Evolutionary conservation across 768 basidiomycete genomes (phyloP).

Genomic region (Mycena belliarum): DNA sequence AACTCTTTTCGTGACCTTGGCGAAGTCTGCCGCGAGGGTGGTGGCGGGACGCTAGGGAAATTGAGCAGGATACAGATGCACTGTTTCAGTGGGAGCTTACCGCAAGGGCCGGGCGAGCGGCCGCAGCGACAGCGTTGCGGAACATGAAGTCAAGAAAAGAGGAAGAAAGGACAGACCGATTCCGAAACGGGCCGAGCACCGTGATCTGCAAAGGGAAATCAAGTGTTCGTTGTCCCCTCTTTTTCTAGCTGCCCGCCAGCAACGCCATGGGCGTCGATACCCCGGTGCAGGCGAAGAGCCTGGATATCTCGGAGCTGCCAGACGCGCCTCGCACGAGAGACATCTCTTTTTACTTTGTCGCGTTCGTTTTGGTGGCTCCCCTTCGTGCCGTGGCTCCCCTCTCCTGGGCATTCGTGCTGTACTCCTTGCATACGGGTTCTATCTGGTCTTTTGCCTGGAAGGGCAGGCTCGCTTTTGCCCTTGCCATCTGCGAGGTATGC

Average conservation of each 20-base stretch:
- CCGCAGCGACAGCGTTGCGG: constrained; percentile 61
- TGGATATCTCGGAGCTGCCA: constrained; percentile 44
- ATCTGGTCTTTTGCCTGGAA: constrained; percentile 44
- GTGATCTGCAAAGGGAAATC: too few relatives aligned
- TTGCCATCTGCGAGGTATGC: constrained; percentile 61
- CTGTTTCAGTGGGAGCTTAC: constrained; percentile 36
- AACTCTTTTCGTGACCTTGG: constrained; percentile 72
- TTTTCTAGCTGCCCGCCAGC: neutral
- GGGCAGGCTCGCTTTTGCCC: constrained; percentile 40
- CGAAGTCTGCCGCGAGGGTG: constrained; percentile 77
- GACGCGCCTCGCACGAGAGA: constrained; percentile 38
- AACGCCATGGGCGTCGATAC: constrained; percentile 31
- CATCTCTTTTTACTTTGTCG: constrained; percentile 58
- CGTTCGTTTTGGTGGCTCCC: constrained; percentile 58
- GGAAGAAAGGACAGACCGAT: too few relatives aligned
- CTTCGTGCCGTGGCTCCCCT: constrained; percentile 64
- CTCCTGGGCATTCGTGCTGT: constrained; percentile 64
- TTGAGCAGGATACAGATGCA: constrained; percentile 6
- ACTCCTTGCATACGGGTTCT: constrained; percentile 45
- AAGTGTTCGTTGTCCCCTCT: too few relatives aligned
- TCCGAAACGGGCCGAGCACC: too few relatives aligned
- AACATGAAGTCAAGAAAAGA: constrained; percentile 45
- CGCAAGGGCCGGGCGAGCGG: constrained; percentile 56
- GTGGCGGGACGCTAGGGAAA: constrained; percentile 64
- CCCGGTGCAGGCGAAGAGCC: too few relatives aligned